Conservation (phyloP, 352 stramenopile species). For the Phytophthora kernoviae region DNA sequence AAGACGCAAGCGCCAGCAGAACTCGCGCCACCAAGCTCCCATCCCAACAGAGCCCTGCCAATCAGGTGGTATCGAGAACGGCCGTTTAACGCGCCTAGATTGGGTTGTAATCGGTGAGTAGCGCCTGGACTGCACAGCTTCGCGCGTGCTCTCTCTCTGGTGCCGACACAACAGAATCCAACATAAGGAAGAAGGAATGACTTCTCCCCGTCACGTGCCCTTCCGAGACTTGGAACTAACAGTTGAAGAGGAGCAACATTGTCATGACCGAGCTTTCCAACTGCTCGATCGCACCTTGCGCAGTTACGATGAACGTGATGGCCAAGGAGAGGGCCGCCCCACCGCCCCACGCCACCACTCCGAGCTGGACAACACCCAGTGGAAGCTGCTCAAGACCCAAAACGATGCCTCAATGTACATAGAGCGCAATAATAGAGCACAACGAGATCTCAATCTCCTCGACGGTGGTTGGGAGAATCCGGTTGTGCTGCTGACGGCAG, state of each 20-base stretch:
- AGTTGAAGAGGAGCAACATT: slow-evolving; percentile 15
- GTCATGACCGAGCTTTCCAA: slow-evolving; percentile 21
- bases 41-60: too few relatives aligned
- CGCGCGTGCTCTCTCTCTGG: too few relatives aligned
- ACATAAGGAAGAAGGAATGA: background rate
- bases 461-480: slow-evolving; percentile 29
- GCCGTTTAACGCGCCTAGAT: too few relatives aligned
- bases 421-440: slow-evolving; percentile 7
- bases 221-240: slow-evolving; percentile 13
- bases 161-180: background rate
- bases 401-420: slow-evolving; percentile 24
- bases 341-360: slow-evolving; percentile 12
- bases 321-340: slow-evolving; percentile 5
- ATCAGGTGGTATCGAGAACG: too few relatives aligned
- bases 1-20: too few relatives aligned
- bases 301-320: slow-evolving; percentile 32
- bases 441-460: slow-evolving; percentile 22
- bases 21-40: too few relatives aligned
- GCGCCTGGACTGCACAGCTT: too few relatives aligned
- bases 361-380: slow-evolving; percentile 26
- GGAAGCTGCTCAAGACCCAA: slow-evolving; percentile 32
- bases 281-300: slow-evolving; percentile 34
- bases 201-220: background rate
- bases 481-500: slow-evolving; percentile 14
- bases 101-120: too few relatives aligned